Percentiles rank a stretch among this genome's conserved stretches.
Evolutionary conservation across 2,329 filamentous ascomycete species (phyloP).

Genomic region (Knufia fluminis): DNA sequence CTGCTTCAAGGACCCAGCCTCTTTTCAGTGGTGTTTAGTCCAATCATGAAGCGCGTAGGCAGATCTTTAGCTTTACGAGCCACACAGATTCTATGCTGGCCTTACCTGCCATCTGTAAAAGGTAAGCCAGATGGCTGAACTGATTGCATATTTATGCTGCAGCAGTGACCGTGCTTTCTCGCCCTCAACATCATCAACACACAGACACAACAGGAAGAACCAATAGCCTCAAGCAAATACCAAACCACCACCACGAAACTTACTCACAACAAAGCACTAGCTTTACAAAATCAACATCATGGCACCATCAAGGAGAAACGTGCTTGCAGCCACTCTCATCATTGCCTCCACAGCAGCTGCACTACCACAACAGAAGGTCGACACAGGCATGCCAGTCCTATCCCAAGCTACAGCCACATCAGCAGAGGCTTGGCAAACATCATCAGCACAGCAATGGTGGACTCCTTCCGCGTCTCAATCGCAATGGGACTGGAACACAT

Average conservation of each 20-base stretch:
- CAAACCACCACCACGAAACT: too few relatives aligned
- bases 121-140: neutral
- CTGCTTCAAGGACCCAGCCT: neutral
- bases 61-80: neutral
- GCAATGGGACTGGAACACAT: conserved; percentile 3
- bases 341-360: conserved; percentile 5
- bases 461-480: neutral
- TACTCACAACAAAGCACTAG: too few relatives aligned
- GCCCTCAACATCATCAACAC: conserved; percentile 5
- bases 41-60: neutral
- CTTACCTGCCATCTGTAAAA: conserved; percentile 4
- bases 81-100: neutral
- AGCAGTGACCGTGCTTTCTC: conserved; percentile 24
- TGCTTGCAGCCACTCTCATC: conserved; percentile 9
- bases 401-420: neutral
- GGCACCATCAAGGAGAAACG: conserved; percentile 1
- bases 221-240: neutral
- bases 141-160: conserved; percentile 7
- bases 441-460: conserved; percentile 2
- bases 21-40: neutral
- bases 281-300: conserved; percentile 2
- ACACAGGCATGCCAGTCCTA: neutral
- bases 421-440: neutral
- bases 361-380: neutral
- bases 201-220: neutral